These are phyloP conservation scores for Cystobasidium pallidum DNA, from an alignment of 1,284 basidiomycete genomes.

Conservation along the genomic window DNA sequence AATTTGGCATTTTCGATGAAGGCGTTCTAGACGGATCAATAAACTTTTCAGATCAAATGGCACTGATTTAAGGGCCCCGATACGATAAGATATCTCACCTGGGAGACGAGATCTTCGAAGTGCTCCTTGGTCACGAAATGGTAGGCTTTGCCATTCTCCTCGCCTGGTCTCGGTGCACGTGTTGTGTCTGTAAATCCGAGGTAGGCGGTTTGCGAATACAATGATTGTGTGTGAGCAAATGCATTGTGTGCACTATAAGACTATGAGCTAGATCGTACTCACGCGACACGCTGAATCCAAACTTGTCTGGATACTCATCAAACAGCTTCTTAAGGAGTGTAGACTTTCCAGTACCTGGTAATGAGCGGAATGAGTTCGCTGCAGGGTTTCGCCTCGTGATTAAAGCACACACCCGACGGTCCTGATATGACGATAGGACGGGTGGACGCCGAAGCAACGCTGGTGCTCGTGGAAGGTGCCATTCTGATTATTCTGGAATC, in stretches of 20 bases:
- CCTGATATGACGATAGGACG: conserved; percentile 41
- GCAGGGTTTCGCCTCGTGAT: too few species aligned
- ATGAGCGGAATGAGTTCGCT: too few species aligned
- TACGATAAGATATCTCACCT: too few species aligned
- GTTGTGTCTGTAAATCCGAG: conserved; percentile 80
- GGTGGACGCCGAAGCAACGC: conserved; percentile 17
- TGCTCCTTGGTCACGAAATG: conserved; percentile 63
- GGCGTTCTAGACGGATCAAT: conserved; percentile 54
- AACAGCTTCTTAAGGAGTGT: conserved; percentile 87
- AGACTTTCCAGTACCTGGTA: conserved; percentile 85
- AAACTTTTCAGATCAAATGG: neutral
- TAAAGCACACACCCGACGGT: conserved; percentile 16
- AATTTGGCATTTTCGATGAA: conserved; percentile 74
- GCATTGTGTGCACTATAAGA: too few species aligned
- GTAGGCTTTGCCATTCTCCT: conserved; percentile 70
- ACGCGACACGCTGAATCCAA: conserved; percentile 96
- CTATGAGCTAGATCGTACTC: conserved; percentile 56
- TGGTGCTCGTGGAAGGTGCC: conserved; percentile 10
- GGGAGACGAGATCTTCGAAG: conserved; percentile 61
- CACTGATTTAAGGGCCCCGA: too few species aligned
- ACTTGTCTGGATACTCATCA: conserved; percentile 76
- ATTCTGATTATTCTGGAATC: conserved; percentile 3
- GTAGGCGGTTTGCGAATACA: too few species aligned
- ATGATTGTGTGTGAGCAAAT: too few species aligned
- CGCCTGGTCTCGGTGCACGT: conserved; percentile 78